Evolutionary conservation across 768 basidiomycete species (phyloP), one percentile per base, ranked within the genome.

Genomic region (Peribolospora baueri): DNA sequence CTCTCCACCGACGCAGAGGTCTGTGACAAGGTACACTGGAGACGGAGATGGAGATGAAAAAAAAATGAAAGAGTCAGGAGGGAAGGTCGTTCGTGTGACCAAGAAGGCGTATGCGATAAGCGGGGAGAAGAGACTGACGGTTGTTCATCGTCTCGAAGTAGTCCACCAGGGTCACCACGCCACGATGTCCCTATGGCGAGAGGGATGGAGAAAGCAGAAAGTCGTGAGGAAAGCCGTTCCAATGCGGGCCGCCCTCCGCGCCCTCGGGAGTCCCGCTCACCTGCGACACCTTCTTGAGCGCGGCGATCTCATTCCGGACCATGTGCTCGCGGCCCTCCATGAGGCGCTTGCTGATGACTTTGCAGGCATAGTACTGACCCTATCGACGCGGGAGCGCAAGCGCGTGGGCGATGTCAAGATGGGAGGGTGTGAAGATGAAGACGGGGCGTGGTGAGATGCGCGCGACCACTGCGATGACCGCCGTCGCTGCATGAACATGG

Each of bases 271-370:
- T 25, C 25, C 25, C 25, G 25, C 25, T 25, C 25, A 25, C 25
- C 55, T 81, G 87, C 38, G 90, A 95, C 53, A 97, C 79, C 59
- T 78, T 76, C 71, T 95, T 97, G 60, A 98, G 72, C 9, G 97
- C 90, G 2, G 82, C 75, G 60, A 98, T 98, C 69, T 98, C 93
- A 63, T 98, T 98, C 54, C 91, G 61, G 25, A 88, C 91, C 91
- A 98, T 97, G 66, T 90, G 80, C 70, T 97, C 91, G 59, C 91
- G 74, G 4, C 91, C 91, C 66, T 91, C 84, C 88, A 93, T 93
- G 56, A 93, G 77, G 65, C 90, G 87, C 75, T 97, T 97, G 78
- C 91, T 95, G 71, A 95, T 88, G 64, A 97, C 93, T 69, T 98
- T 98, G 76, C 90, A 95, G 25, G 91, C 93, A 73, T 82, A 97